Evolutionary conservation across 176 grass and related monocot species (phyloP), one percentile per base, ranked within the genome.

Genomic region (Musa acuminata): DNA sequence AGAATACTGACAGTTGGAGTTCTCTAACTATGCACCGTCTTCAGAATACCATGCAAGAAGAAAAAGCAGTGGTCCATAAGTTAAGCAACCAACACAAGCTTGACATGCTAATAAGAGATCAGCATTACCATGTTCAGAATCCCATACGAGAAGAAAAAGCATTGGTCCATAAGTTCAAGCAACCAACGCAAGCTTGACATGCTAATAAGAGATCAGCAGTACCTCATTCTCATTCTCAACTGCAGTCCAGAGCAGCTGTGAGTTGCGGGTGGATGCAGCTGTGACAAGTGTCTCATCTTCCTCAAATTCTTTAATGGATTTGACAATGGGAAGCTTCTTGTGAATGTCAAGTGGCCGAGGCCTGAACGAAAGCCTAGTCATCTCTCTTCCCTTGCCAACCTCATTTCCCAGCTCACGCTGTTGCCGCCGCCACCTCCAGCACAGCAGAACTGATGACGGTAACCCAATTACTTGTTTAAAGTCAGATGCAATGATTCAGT

Each of bases 291-390:
- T 22, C 53, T 99, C 95, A 13, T 99, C 95, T 59, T 99, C 95
- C 75, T 99, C 95, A 73, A 91, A 94, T 76, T 94, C 95, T 81
- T 89, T 86, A 58, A 78, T 75, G 19, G 90, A 94, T 76, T 90
- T 99, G 77, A 99, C 80, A 69, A 99, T 88, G 0, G 95, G 90
- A 72, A 99, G 85, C 84, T 91, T 99, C 75, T 99, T 99, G 82
- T 99, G 91, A 81, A 99, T 99, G 84, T 99, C 95, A 20, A 99
- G 88, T 10, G 95, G 95, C 70, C 95, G 95, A 73, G 95, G 95
- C 84, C 95, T 91, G 64, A 98, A 83, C 78, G 90, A 88, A 48
- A 90, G 88, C 82, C 95, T 87, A 91, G 82, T 99, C 95, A 92
- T 90, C 74, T 85, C 87, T 64, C 84, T 91, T 69, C 75, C 53